Conservation (phyloP, 1,284 basidiomycete genomes). For the Apiotrichum laibachii region DNA sequence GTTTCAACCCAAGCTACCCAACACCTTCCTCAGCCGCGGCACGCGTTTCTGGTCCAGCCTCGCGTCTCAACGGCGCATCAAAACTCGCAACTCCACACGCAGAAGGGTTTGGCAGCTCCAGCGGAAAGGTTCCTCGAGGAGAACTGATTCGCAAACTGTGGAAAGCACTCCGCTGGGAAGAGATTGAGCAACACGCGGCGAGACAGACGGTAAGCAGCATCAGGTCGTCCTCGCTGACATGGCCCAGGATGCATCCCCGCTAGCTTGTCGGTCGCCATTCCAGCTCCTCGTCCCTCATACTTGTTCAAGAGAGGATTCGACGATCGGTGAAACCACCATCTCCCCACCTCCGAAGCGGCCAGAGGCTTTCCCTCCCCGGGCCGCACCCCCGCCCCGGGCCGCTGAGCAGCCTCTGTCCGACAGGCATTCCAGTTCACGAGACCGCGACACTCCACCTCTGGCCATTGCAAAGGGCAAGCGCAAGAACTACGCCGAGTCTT, state of each 20-base stretch:
- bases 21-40: conserved; percentile 9
- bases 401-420: not conserved
- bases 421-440: not conserved
- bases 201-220: not conserved
- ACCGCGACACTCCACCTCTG: not conserved
- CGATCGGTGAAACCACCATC: not conserved
- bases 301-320: conserved; percentile 23
- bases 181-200: conserved; percentile 41
- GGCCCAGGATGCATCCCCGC: not conserved
- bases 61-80: conserved; percentile 13
- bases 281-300: conserved; percentile 41
- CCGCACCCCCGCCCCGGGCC: not conserved
- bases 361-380: conserved; percentile 34
- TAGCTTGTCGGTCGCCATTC: conserved; percentile 40
- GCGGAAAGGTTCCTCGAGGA: conserved; percentile 34
- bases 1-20: conserved; percentile 40
- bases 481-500: conserved; percentile 14
- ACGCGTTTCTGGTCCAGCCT: conserved; percentile 6
- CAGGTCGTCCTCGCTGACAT: not conserved
- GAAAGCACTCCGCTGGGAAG: conserved; percentile 47
- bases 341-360: conserved; percentile 30
- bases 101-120: conserved; percentile 11
- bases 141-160: conserved; percentile 46
- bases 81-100: not conserved
- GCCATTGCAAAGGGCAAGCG: conserved; percentile 29